Evolutionary conservation across 1,284 basidiomycete species (phyloP), one percentile per base, ranked within the genome.

Genomic region (Waitea zeae): DNA sequence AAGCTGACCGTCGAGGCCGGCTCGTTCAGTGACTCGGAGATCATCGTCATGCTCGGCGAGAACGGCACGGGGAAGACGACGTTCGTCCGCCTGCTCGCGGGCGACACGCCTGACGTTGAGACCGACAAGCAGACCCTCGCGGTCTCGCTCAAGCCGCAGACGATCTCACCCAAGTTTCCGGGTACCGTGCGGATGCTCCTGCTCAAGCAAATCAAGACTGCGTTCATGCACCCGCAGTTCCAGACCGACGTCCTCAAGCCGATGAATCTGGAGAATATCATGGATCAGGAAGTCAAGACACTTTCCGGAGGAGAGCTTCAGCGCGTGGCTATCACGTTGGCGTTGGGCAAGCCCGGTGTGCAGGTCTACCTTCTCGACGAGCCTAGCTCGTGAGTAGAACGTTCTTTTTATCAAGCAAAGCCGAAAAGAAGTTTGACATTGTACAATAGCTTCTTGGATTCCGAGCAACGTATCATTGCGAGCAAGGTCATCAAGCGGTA

Each of bases 21-120:
- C 19, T 70, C 70, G 34, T 96, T 95, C 58, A 88, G 89, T 12
- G 89, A 96, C 52, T 93, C 88, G 1, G 90, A 97, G 53, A 96
- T 96, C 52, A 87, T 96, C 44, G 90, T 97, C 51, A 84, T 96
- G 77, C 63, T 96, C 22, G 90, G 90, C 41, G 90, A 97, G 67
- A 97, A 97, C 56, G 90, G 90, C 36, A 97, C 88, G 7, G 90
- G 90, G 31, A 97, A 97, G 67, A 95, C 92, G 33, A 97, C 90
- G 0, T 86, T 97, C 51, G 86, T 97, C 39, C 81, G 89, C 42
- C 61, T 97, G 36, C 67, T 97, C 37, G 88, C 88, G 5, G 92
- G 90, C 33, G 76, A 89, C 43, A 72, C 67, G 15, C 89, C 92
- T 5, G 92, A 97, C 58, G 57, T 70, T 41, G 77, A 79, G 54